Percentiles rank a stretch among this genome's conserved stretches.
Conservation (phyloP, 305 asterid species). For the Fraxinus dipetala region DNA sequence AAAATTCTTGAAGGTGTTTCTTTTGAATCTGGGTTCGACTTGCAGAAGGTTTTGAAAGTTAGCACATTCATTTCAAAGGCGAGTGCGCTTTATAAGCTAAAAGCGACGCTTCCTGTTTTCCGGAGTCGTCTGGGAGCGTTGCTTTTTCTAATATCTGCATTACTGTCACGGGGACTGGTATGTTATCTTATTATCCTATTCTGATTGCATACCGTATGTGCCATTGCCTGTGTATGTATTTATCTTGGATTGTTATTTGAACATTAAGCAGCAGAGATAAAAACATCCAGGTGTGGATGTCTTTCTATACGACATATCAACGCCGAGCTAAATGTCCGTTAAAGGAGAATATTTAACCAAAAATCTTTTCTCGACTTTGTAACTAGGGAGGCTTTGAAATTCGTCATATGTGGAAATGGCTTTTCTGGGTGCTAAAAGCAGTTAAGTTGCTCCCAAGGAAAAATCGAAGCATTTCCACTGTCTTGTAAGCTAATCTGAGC, state of each 20-base stretch:
- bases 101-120: constrained; percentile 68
- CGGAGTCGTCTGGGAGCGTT: constrained; percentile 93
- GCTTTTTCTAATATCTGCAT: constrained; percentile 79
- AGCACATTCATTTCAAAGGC: constrained; percentile 46
- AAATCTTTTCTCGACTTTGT: not conserved
- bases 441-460: not conserved
- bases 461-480: not conserved
- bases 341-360: not conserved
- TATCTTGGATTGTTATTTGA: not conserved
- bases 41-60: constrained; percentile 53
- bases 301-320: not conserved
- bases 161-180: constrained; percentile 91
- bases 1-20: constrained; percentile 55
- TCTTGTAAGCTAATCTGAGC: not conserved
- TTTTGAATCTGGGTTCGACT: not conserved
- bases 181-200: constrained; percentile 18
- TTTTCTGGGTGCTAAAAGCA: not conserved
- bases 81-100: constrained; percentile 55
- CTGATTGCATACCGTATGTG: not conserved
- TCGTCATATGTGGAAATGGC: not conserved
- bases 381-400: not conserved
- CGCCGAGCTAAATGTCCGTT: not conserved
- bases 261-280: not conserved
- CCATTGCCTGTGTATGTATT: not conserved
- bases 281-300: not conserved